These are phyloP conservation scores for Sclerotinia nivalis DNA, from an alignment of 2,329 filamentous ascomycete genomes.

Conservation along the genomic window DNA sequence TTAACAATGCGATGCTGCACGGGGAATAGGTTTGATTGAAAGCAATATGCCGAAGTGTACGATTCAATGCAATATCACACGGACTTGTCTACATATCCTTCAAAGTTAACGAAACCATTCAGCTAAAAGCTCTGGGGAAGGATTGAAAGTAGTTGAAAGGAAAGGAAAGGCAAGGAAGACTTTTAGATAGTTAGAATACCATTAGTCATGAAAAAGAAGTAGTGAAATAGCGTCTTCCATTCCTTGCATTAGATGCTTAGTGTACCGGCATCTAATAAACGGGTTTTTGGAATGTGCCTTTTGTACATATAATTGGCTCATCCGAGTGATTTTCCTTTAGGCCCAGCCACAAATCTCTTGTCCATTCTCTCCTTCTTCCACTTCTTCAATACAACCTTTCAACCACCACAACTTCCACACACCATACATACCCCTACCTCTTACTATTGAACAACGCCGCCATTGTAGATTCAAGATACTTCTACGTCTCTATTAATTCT, in stretches of 20 bases:
- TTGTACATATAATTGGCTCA: constrained; percentile 13
- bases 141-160: not conserved
- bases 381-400: constrained; percentile 13
- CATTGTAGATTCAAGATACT: not conserved
- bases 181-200: not conserved
- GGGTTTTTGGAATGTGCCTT: constrained; percentile 20
- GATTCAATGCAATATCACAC: constrained; percentile 7
- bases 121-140: not conserved
- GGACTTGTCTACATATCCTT: constrained; percentile 13
- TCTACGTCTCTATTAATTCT: not conserved
- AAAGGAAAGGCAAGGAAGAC: constrained; percentile 1
- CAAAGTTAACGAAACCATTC: not conserved
- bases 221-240: not conserved
- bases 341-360: constrained; percentile 22
- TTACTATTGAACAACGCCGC: not conserved
- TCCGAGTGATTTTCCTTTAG: constrained; percentile 7
- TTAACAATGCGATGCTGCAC: not conserved
- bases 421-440: not conserved
- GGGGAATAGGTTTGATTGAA: not conserved
- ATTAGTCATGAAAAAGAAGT: not conserved
- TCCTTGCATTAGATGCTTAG: constrained; percentile 10
- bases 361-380: constrained; percentile 3
- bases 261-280: not conserved
- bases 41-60: not conserved
- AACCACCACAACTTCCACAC: not conserved